Evolutionary conservation across 2,329 filamentous ascomycete species (phyloP).

Genomic region (Aspergillus sp.): DNA sequence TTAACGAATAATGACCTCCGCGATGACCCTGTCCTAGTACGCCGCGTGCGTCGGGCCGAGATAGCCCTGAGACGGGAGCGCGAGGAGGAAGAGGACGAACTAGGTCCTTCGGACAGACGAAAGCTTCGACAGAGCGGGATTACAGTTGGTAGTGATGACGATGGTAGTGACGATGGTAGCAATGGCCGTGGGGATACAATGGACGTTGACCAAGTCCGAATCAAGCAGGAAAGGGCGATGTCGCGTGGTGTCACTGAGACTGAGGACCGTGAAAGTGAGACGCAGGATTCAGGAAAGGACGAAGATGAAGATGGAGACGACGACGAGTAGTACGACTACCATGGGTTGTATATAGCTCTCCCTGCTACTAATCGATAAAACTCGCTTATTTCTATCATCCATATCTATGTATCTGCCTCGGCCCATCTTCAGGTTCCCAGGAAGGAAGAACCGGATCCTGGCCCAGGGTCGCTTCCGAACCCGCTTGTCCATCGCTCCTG

Average conservation of each 20-base stretch:
- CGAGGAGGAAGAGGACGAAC: constrained; percentile 33
- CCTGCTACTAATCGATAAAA: neutral
- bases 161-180: neutral
- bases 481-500: neutral
- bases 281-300: neutral
- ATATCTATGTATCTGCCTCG: neutral
- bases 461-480: neutral
- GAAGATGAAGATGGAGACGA: neutral
- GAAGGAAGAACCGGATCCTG: neutral
- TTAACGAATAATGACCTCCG: constrained; percentile 41
- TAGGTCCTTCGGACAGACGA: constrained; percentile 10
- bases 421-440: no score
- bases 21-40: constrained; percentile 40
- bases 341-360: neutral
- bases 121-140: constrained; percentile 25
- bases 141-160: constrained; percentile 31
- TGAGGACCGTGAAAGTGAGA: neutral
- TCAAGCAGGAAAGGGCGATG: constrained; percentile 20
- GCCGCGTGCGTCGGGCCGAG: constrained; percentile 38
- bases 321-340: neutral
- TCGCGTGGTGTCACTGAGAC: constrained; percentile 7
- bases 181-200: neutral
- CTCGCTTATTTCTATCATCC: neutral
- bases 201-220: constrained; percentile 11
- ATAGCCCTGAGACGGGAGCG: constrained; percentile 25